A percentile compares a stretch with the other conserved stretches of the same genome.
Evolutionary conservation across 441 rosid genomes (phyloP).

Genomic region (Pelargonium cotyledonis): DNA sequence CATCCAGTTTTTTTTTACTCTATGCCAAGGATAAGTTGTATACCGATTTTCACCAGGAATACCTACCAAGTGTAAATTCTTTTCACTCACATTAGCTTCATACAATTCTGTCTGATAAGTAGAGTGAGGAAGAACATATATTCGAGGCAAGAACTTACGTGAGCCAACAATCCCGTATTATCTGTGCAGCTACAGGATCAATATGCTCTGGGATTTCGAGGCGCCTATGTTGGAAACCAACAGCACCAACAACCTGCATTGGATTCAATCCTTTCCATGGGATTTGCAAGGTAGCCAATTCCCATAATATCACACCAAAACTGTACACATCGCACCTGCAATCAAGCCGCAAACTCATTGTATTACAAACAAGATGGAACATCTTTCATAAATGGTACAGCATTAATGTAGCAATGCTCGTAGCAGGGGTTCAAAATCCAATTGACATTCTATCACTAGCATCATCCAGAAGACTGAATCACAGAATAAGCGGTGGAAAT

Average conservation of each 20-base stretch:
- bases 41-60: no score
- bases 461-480: neutral
- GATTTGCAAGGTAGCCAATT: constrained; percentile 56
- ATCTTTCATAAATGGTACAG: neutral
- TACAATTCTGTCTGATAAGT: no score
- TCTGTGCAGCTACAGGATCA: constrained; percentile 66
- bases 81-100: neutral
- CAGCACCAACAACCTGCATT: constrained; percentile 99
- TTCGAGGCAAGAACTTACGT: constrained; percentile 37
- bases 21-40: no score
- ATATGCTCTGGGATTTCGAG: constrained; percentile 74
- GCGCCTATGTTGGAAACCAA: constrained; percentile 87
- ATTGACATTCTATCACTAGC: neutral
- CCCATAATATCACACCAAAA: constrained; percentile 98
- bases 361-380: constrained; percentile 18
- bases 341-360: constrained; percentile 20
- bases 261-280: constrained; percentile 99
- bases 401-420: no score
- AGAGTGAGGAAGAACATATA: neutral
- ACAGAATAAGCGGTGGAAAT: neutral
- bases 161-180: constrained; percentile 85
- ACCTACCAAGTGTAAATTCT: neutral
- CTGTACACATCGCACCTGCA: constrained; percentile 96
- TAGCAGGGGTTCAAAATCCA: neutral
- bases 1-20: no score